These are phyloP conservation scores for Leptodermis oblonga DNA, from an alignment of 257 asterid genomes.

Conservation along the genomic window DNA sequence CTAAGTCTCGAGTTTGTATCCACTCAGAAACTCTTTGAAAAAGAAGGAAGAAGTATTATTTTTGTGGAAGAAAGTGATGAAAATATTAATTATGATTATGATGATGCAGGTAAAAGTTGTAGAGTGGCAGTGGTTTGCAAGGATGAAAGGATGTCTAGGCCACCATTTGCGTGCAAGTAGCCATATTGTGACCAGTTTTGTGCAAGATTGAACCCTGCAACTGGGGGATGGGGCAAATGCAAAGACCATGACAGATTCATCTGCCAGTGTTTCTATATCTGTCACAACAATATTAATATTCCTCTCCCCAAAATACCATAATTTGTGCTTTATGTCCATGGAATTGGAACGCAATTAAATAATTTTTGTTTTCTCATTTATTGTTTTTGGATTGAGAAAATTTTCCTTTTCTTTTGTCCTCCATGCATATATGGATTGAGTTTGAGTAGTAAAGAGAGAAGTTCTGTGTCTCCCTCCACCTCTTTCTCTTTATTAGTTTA, in stretches of 20 bases:
- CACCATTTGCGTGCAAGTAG: conserved; percentile 8
- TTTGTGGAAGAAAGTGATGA: background rate
- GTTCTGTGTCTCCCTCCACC: too few species aligned
- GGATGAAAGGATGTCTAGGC: background rate
- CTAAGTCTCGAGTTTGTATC: too few species aligned
- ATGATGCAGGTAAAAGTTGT: background rate
- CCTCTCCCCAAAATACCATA: background rate
- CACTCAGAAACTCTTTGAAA: too few species aligned
- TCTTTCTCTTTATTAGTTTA: too few species aligned
- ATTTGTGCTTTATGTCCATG: background rate
- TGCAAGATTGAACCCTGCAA: conserved; percentile 1
- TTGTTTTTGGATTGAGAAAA: too few species aligned
- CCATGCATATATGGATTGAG: too few species aligned
- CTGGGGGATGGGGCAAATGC: conserved; percentile 9
- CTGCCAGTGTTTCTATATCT: conserved; percentile 4
- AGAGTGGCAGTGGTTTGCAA: background rate
- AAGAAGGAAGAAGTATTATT: too few species aligned
- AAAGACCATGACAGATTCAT: conserved; percentile 5
- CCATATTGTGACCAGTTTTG: background rate
- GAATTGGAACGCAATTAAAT: too few species aligned
- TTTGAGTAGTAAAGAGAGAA: too few species aligned
- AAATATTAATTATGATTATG: background rate
- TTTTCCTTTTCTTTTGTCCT: too few species aligned
- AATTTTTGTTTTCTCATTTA: too few species aligned
- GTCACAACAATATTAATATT: background rate